Conservation (phyloP, 2,329 filamentous ascomycete species). For the Atkinsonella texensis region DNA sequence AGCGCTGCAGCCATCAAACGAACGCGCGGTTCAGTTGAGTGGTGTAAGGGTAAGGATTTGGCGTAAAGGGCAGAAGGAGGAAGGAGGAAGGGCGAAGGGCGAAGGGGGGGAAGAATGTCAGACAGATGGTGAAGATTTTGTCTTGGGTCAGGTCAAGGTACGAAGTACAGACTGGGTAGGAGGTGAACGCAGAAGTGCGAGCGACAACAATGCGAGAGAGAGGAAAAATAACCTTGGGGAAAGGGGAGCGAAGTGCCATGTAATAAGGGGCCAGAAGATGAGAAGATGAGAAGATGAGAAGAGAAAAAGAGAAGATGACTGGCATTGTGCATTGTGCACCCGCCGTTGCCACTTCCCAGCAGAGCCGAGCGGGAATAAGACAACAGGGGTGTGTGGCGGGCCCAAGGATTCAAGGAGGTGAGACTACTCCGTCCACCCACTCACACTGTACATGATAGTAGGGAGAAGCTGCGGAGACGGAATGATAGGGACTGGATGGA, state of each 20-base stretch:
- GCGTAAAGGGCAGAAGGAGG: conserved; percentile 5
- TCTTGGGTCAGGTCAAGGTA: conserved; percentile 1
- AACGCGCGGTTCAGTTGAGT: conserved; percentile 54
- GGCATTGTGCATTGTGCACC: not conserved
- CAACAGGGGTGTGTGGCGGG: too few relatives aligned
- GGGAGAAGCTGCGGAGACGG: too few relatives aligned
- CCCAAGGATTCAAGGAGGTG: too few relatives aligned
- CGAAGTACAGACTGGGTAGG: too few relatives aligned
- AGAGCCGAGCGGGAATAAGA: too few relatives aligned
- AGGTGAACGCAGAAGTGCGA: conserved; percentile 1
- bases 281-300: too few relatives aligned
- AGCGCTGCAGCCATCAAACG: conserved; percentile 74
- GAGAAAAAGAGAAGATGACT: not conserved
- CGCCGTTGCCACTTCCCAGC: too few relatives aligned
- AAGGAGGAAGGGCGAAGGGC: not conserved
- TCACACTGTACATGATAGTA: too few relatives aligned
- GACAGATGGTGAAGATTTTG: not conserved
- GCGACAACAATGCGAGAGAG: not conserved
- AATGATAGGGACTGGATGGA: too few relatives aligned
- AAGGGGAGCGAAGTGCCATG: conserved; percentile 2
- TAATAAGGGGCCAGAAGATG: not conserved
- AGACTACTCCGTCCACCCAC: too few relatives aligned
- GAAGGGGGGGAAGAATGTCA: not conserved
- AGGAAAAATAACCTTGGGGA: not conserved
- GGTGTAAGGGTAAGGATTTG: conserved; percentile 9